Evolutionary conservation across 768 basidiomycete genomes (phyloP).

Genomic region (Suillus lakei): DNA sequence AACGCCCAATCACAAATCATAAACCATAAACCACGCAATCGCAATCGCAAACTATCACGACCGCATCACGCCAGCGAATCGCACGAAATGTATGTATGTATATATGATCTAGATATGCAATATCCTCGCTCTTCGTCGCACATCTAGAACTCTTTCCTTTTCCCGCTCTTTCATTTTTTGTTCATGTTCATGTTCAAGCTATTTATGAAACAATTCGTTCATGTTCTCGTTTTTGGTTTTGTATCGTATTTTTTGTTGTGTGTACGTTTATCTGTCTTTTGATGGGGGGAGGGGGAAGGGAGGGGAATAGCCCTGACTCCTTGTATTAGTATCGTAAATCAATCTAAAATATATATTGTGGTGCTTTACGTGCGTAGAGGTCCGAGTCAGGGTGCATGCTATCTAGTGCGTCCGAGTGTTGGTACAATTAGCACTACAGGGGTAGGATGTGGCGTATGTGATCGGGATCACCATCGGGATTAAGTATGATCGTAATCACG

Average conservation of each 20-base stretch:
- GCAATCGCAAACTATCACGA: background rate
- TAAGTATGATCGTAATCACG: background rate
- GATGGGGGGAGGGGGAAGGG: conserved; percentile 4
- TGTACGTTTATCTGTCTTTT: conserved; percentile 12
- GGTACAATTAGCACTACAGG: too few relatives aligned
- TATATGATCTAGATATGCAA: conserved; percentile 11
- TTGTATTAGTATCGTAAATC: conserved; percentile 36
- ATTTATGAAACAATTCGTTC: conserved; percentile 5
- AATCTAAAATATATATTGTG: conserved; percentile 8
- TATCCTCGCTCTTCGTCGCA: conserved; percentile 11
- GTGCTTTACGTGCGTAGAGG: background rate
- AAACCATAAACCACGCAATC: too few relatives aligned
- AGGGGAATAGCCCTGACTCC: conserved; percentile 14
- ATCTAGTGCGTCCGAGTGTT: too few relatives aligned
- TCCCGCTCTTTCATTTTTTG: background rate
- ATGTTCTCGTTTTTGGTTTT: background rate
- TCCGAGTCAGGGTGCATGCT: too few relatives aligned
- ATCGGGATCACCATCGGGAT: background rate
- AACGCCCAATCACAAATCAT: background rate
- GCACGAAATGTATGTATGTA: background rate
- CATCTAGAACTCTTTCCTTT: conserved; percentile 6
- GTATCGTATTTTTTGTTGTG: background rate
- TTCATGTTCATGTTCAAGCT: background rate
- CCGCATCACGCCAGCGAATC: background rate
- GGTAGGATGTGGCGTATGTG: background rate